Evolutionary conservation across 2,329 filamentous ascomycete species (phyloP).

Genomic region (Cladosporium sp.): DNA sequence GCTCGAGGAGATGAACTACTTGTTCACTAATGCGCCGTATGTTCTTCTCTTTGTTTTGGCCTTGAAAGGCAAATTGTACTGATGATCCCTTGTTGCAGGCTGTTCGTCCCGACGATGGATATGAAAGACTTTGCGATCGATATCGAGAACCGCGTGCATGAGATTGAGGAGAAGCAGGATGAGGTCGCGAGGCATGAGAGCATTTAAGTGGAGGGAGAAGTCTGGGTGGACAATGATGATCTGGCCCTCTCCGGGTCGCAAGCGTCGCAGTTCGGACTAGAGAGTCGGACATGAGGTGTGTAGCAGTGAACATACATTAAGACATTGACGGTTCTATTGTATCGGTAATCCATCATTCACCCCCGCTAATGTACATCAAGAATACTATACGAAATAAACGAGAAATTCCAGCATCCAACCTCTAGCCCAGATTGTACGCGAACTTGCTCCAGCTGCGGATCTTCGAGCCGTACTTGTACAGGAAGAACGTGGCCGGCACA

Average conservation of each 20-base stretch:
- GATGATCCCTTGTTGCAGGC: not conserved
- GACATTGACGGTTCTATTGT: not conserved
- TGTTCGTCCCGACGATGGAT: conserved; percentile 53
- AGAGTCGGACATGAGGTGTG: too few relatives aligned
- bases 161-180: conserved; percentile 48
- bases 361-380: not conserved
- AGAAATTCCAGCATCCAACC: not conserved
- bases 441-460: conserved; percentile 22
- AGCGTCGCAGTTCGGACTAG: too few relatives aligned
- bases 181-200: not conserved
- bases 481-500: conserved; percentile 24
- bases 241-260: too few relatives aligned
- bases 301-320: too few relatives aligned
- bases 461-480: conserved; percentile 25
- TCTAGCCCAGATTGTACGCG: conserved; percentile 8
- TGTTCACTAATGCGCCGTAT: conserved; percentile 46
- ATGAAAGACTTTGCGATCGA: conserved; percentile 51
- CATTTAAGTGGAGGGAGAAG: too few relatives aligned
- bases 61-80: conserved; percentile 27
- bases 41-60: not conserved
- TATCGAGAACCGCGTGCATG: conserved; percentile 52
- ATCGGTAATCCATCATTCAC: not conserved
- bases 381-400: not conserved
- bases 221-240: too few relatives aligned
- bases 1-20: conserved; percentile 62